Evolutionary conservation across 345 rosid species (phyloP), one percentile per base, ranked within the genome.

Genomic region (Eucalyptus pauciflora): DNA sequence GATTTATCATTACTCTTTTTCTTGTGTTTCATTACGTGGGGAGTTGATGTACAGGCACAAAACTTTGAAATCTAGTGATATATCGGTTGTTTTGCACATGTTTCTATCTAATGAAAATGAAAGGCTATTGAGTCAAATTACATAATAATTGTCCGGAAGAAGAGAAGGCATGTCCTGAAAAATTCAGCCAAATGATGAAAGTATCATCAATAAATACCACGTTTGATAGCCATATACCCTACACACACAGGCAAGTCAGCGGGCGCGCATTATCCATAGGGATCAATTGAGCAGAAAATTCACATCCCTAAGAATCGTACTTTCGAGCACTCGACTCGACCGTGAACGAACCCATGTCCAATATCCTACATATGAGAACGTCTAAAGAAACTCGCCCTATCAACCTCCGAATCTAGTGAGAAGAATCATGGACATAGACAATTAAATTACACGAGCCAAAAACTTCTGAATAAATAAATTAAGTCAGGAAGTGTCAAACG

Each of bases 1-100:
- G 3, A 6, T 76, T 20, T 6, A 20, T 41, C 7, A 0, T 11
- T 41, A 1, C 0, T n/a, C 3, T 24, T 37, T 76, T 3, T 41
- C 48, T 20, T 7, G 12, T 4, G 48, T 7, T 41, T 37, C 2
- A 20, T 41, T 14, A 41, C 2, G 15, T 10, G 2, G 24, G 46
- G 27, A 71, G 46, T 71, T 5, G 81, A 18, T 71, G 3, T 10
- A 6, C 2, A 3, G 0, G 13, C 13, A 18, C 22, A 16, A 7
- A 52, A 8, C 12, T 17, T 31, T 18, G 6, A 8, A 16, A 69
- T 37, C 17, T 69, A 0, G 25, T 4, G 80, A 10, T 17, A 69
- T 1, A 33, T 31, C 0, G 20, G 9, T 33, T 33, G 10, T 33
- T 31, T 17, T 3, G 11, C 7, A 3, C 11, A 33, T 33, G 80